phyloP scores from a whole-genome alignment of 768 basidiomycete species.

The Thelephora aurantiotincta region DNA sequence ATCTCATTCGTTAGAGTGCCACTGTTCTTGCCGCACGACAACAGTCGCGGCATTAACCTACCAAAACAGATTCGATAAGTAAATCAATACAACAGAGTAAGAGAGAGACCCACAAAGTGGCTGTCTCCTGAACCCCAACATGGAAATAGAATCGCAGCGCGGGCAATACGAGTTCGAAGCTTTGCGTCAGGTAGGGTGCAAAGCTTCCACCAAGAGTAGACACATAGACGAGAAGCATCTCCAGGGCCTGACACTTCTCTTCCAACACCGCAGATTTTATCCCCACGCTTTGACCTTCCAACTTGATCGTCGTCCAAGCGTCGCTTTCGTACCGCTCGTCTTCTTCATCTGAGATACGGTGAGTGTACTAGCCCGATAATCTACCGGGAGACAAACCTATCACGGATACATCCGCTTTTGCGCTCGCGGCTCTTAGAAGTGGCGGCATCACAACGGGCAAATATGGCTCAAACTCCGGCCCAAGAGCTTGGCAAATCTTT shows the following conservation, averaged over 20 bases:
- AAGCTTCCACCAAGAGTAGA: conserved; percentile 53
- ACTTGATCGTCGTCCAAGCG: conserved; percentile 65
- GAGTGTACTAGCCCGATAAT: not conserved
- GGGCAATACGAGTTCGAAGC: conserved; percentile 58
- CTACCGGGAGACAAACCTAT: conserved; percentile 32
- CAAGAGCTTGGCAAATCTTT: conserved; percentile 77
- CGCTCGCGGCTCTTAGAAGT: conserved; percentile 56
- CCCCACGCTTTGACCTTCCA: conserved; percentile 66
- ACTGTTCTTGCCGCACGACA: conserved; percentile 52
- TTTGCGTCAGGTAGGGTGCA: conserved; percentile 59
- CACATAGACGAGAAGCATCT: conserved; percentile 73
- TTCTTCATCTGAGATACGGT: conserved; percentile 24
- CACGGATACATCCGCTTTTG: conserved; percentile 68
- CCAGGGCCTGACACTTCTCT: conserved; percentile 80
- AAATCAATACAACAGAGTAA: not conserved
- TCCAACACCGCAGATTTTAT: conserved; percentile 73
- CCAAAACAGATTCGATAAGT: not conserved
- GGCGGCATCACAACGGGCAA: conserved; percentile 76
- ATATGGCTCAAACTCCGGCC: conserved; percentile 76
- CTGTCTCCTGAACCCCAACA: conserved; percentile 72
- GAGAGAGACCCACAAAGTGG: conserved; percentile 41
- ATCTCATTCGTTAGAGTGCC: conserved; percentile 52
- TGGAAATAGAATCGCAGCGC: conserved; percentile 69
- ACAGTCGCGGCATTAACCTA: conserved; percentile 61
- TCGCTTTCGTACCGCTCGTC: conserved; percentile 45